These are phyloP conservation scores for Vitis rupestris DNA, from an alignment of 164 flowering plant genomes.

Conservation along the genomic window DNA sequence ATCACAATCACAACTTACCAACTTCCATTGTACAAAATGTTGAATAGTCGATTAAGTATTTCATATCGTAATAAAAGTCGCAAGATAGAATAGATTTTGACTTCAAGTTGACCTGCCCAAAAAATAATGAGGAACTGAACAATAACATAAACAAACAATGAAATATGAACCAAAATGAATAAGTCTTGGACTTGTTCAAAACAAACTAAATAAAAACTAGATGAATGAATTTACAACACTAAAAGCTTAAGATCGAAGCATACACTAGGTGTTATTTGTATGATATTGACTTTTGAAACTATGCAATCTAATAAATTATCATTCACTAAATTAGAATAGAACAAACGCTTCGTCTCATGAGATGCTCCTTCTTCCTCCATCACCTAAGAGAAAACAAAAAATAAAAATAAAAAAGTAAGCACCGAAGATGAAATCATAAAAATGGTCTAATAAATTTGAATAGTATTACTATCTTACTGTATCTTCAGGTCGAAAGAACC, in stretches of 20 bases:
- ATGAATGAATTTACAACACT: not conserved
- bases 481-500: conserved; percentile 70
- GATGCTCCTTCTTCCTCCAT: conserved; percentile 46
- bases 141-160: conserved; percentile 1
- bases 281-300: conserved; percentile 52
- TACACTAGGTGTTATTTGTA: conserved; percentile 42
- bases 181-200: not conserved
- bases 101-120: conserved; percentile 32
- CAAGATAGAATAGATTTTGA: conserved; percentile 33
- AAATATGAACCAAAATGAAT: not conserved
- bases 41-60: conserved; percentile 62
- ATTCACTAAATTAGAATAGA: conserved; percentile 57
- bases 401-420: not conserved
- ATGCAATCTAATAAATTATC: conserved; percentile 69
- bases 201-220: not conserved
- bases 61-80: conserved; percentile 67
- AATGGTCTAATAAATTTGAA: not conserved
- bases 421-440: too few relatives aligned
- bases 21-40: conserved; percentile 41
- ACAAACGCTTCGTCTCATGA: conserved; percentile 65
- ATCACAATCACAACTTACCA: conserved; percentile 28
- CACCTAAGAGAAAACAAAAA: conserved; percentile 37
- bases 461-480: conserved; percentile 38
- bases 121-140: conserved; percentile 8
- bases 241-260: conserved; percentile 12